Conservation (phyloP, 2,329 filamentous ascomycete species). For the Septoria petroselini region DNA sequence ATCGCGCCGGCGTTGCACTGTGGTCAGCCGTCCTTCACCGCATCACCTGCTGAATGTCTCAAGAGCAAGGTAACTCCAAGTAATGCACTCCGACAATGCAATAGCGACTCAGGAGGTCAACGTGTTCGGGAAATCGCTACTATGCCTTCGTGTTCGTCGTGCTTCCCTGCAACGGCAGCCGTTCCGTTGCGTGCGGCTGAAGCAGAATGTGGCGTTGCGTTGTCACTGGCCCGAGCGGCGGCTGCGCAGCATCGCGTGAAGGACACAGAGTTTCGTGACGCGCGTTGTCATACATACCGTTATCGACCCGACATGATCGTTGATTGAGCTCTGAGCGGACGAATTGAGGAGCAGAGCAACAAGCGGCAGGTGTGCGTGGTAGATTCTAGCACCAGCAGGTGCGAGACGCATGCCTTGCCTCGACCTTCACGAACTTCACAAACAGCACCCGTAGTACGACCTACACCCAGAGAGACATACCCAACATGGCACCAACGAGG, state of each 20-base stretch:
- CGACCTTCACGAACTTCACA: no score
- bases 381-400: no score
- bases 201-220: neutral
- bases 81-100: neutral
- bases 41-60: neutral
- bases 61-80: neutral
- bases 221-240: neutral
- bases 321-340: no score
- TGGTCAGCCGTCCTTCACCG: conserved; percentile 1
- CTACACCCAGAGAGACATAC: neutral
- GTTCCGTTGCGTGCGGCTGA: neutral
- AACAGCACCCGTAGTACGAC: neutral
- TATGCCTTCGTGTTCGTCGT: neutral
- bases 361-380: no score
- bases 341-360: no score
- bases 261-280: no score
- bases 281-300: no score
- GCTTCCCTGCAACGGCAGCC: neutral
- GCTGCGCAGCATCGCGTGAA: neutral
- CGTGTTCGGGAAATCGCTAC: neutral
- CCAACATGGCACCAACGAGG: conserved; percentile 17
- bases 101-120: neutral
- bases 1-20: conserved; percentile 8
- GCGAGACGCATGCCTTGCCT: no score
- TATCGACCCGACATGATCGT: no score